Base-by-base conservation (phyloP, 2,329 filamentous ascomycete species). In the Arthroderma sp. region DNA sequence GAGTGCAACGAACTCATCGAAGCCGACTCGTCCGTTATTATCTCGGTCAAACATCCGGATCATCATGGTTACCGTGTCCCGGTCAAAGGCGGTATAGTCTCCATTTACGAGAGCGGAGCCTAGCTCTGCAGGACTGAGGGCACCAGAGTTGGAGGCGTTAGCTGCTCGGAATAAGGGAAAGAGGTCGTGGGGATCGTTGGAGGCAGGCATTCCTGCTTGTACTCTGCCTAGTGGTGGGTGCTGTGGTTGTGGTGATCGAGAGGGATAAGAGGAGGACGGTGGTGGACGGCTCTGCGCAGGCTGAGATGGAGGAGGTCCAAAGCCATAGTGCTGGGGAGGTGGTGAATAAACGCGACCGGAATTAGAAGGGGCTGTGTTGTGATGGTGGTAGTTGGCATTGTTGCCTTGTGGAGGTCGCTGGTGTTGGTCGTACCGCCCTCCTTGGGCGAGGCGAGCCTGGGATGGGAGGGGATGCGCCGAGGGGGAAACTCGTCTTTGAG, bases 41-140 rank as follows among this genome's bases (percentile, higher is more conserved):
- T 95, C 85, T 47, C 83, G 85, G 67, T 96, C 89, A 67, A 98
- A 98, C 91, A 98, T 96, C 60, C 88, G 83, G 54, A 98, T 95
- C 88, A 98, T 95, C 85, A 96, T 94, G 58, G 83, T 83, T 52
- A 96, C 88, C 1, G 91, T 98, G 56, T 94, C 84, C 4, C 80
- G 75, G 64, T 98, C 88, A 62, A 98, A 98, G 4, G 86, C 78
- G 1, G 85, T 85, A 78, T 85, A 95, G 71, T 98, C 91, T 45
- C 88, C 89, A 60, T 98, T 98, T 48, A 96, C 88, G 4, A 98
- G 78, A 15, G 91, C 91, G 1, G 84, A 81, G 6, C 85, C 82
- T 8, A 98, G 80, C 64, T 96, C 89, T 42, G 74, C 73, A 65
- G 94, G 88, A 2, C 83, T 87, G 39, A 98, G 75, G 52, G 87